Conservation (phyloP, 2,329 filamentous ascomycete genomes). For the Penicillium hesseltinei region DNA sequence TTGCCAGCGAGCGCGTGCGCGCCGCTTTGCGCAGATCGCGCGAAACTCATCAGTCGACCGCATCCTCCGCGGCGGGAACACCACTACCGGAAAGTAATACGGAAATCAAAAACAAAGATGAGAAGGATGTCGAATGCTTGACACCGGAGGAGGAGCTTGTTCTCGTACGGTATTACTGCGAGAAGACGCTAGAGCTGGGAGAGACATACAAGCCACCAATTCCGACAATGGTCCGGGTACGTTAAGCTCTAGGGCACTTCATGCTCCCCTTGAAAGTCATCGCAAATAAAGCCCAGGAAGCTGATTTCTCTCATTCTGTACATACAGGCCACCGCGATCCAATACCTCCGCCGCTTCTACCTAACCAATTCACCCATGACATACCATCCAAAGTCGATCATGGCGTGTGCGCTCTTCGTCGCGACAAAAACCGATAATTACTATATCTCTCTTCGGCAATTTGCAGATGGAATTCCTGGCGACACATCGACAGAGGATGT, state of each 20-base stretch:
- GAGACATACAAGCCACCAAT: slow-evolving; percentile 58
- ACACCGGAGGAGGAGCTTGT: slow-evolving; percentile 78
- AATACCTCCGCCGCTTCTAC: slow-evolving; percentile 93
- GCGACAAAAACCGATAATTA: slow-evolving; percentile 88
- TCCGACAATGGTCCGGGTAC: slow-evolving; percentile 60
- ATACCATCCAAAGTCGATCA: slow-evolving; percentile 84
- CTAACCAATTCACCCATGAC: slow-evolving; percentile 94
- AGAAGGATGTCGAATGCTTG: slow-evolving; percentile 68
- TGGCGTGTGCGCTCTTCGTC: slow-evolving; percentile 88
- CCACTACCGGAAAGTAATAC: slow-evolving; percentile 31
- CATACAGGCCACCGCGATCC: slow-evolving; percentile 70
- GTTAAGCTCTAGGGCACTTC: slow-evolving; percentile 10
- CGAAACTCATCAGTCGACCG: slow-evolving; percentile 35
- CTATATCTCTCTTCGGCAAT: slow-evolving; percentile 66
- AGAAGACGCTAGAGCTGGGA: slow-evolving; percentile 57
- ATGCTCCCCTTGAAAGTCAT: not conserved
- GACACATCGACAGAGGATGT: slow-evolving; percentile 77
- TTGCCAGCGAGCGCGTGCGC: slow-evolving; percentile 68
- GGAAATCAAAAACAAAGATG: slow-evolving; percentile 34
- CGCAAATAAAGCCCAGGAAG: not conserved
- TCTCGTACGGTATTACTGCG: slow-evolving; percentile 76
- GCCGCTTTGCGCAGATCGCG: slow-evolving; percentile 54
- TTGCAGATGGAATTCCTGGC: slow-evolving; percentile 67
- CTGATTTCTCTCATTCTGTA: not conserved
- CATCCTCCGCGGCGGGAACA: slow-evolving; percentile 32